phyloP scores from a whole-genome alignment of 2,329 filamentous ascomycete genomes.

The Myriosclerotinia duriaeana region DNA sequence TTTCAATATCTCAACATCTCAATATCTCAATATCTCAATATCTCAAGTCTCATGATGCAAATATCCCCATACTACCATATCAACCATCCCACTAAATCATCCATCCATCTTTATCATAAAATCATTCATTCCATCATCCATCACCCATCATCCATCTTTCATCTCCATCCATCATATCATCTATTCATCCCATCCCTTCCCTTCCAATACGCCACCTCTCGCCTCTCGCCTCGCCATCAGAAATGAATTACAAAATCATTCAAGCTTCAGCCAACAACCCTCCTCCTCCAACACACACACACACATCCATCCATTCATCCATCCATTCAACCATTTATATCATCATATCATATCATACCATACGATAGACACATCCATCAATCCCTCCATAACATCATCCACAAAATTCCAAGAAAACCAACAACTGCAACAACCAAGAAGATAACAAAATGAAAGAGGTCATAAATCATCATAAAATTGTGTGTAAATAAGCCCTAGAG shows the following conservation, averaged over 20 bases:
- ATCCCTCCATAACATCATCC: background rate
- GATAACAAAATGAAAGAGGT: constrained; percentile 12
- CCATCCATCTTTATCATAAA: constrained; percentile 17
- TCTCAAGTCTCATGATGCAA: background rate
- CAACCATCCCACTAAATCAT: background rate
- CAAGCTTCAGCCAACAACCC: background rate
- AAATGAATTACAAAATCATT: constrained; percentile 16
- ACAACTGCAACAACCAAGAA: constrained; percentile 13
- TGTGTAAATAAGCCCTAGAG: background rate
- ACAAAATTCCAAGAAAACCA: background rate
- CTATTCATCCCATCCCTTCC: background rate
- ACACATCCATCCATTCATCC: background rate
- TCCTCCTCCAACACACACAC: background rate
- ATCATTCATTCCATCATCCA: constrained; percentile 8
- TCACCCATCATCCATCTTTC: background rate
- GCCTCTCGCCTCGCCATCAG: background rate
- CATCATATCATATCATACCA: background rate
- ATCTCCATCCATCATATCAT: background rate
- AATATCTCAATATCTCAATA: no score
- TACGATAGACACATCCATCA: background rate
- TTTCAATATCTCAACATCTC: no score
- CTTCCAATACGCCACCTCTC: background rate
- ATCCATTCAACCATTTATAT: background rate
- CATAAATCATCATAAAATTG: constrained; percentile 24
- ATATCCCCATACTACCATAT: background rate